Evolutionary conservation across 1,284 basidiomycete genomes (phyloP).

Genomic region (Pterulicium gracile): DNA sequence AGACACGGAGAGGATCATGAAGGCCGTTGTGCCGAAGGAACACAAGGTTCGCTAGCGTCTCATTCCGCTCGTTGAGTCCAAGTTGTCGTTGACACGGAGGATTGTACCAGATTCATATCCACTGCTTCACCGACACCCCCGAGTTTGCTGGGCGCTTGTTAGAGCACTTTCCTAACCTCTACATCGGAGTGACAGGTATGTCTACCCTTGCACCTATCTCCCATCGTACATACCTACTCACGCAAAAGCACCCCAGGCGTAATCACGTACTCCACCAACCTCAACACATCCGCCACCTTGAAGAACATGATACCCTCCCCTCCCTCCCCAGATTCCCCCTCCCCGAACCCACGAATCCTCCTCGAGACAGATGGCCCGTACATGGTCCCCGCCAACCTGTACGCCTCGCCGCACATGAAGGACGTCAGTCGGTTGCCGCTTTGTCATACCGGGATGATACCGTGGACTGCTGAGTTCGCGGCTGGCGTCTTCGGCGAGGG

Average conservation of each 20-base stretch:
- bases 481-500: conserved; percentile 36
- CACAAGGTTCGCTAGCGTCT: conserved; percentile 36
- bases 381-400: conserved; percentile 72
- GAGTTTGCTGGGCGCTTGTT: conserved; percentile 61
- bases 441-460: conserved; percentile 71
- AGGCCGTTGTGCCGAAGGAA: conserved; percentile 56
- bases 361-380: conserved; percentile 79
- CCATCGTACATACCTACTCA: not conserved
- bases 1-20: conserved; percentile 68
- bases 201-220: conserved; percentile 4
- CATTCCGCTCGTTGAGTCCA: not conserved
- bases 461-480: conserved; percentile 72
- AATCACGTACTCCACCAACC: conserved; percentile 63
- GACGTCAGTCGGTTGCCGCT: conserved; percentile 48
- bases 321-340: conserved; percentile 9
- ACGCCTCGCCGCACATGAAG: conserved; percentile 42
- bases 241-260: conserved; percentile 37
- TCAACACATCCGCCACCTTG: conserved; percentile 53
- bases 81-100: not conserved
- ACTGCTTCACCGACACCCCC: conserved; percentile 75
- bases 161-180: conserved; percentile 66
- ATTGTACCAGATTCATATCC: conserved; percentile 65
- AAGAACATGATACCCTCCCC: conserved; percentile 30
- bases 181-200: conserved; percentile 67
- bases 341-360: conserved; percentile 40